phyloP scores from a whole-genome alignment of 2,329 filamentous ascomycete species.

The Ascochyta pisi region DNA sequence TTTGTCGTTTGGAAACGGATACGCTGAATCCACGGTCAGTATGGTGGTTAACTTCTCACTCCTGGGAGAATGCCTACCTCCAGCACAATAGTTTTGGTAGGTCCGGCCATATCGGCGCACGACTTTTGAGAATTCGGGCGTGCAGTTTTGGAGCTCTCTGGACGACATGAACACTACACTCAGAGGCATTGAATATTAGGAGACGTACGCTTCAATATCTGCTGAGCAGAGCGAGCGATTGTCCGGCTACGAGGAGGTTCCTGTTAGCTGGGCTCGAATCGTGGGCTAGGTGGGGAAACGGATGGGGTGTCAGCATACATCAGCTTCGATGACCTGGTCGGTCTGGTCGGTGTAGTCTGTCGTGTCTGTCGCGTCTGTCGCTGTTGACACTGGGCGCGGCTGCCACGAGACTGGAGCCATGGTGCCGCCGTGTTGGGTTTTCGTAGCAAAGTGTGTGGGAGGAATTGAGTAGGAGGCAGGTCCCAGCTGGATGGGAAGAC shows the following conservation, averaged over 20 bases:
- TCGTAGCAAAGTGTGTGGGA: conserved; percentile 5
- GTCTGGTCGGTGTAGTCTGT: background rate
- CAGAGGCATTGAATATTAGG: background rate
- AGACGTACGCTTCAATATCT: conserved; percentile 44
- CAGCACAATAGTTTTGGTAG: conserved; percentile 50
- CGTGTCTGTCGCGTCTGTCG: conserved; percentile 15
- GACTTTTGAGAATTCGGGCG: conserved; percentile 49
- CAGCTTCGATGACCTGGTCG: conserved; percentile 7
- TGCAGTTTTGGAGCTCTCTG: conserved; percentile 50
- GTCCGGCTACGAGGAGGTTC: conserved; percentile 36
- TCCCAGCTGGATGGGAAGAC: conserved; percentile 18
- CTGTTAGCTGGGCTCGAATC: conserved; percentile 25
- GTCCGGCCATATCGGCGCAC: conserved; percentile 51
- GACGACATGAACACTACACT: conserved; percentile 21
- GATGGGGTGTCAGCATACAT: conserved; percentile 11
- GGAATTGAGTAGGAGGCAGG: conserved; percentile 10
- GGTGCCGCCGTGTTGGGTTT: conserved; percentile 1
- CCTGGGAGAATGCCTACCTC: conserved; percentile 39
- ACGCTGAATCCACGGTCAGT: conserved; percentile 42
- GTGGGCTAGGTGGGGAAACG: conserved; percentile 16
- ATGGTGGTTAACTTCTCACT: background rate
- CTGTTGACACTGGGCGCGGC: conserved; percentile 13
- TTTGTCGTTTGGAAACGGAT: conserved; percentile 49
- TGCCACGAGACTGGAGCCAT: conserved; percentile 3
- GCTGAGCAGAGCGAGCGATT: conserved; percentile 37